Conservation (phyloP, 148 eudicot species). For the Camellia granthamiana region DNA sequence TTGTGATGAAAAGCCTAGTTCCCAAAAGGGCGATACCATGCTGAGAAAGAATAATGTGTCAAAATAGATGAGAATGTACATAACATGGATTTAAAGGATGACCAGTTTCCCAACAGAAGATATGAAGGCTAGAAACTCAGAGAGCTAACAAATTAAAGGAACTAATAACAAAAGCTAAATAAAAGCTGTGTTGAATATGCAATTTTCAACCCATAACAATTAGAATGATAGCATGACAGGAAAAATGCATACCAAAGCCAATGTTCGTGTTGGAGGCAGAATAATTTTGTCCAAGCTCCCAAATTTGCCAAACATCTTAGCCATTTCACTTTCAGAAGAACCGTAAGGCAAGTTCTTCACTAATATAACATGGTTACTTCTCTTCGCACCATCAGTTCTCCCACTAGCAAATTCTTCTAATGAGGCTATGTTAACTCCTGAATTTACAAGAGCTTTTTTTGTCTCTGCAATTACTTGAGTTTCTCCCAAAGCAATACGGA, state of each 20-base stretch:
- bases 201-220: background rate
- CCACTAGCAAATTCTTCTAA: conserved; percentile 71
- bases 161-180: background rate
- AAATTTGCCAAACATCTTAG: conserved; percentile 76
- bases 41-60: background rate
- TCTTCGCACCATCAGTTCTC: conserved; percentile 49
- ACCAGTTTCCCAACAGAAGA: background rate
- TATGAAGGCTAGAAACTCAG: background rate
- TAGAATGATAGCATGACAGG: background rate
- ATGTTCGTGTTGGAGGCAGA: conserved; percentile 83
- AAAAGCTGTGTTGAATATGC: background rate
- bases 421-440: conserved; percentile 74
- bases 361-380: conserved; percentile 85
- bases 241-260: conserved; percentile 70
- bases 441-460: conserved; percentile 76
- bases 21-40: background rate
- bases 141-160: background rate
- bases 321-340: conserved; percentile 78
- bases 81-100: background rate
- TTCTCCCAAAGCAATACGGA: conserved; percentile 87
- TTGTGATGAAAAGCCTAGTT: background rate
- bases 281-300: conserved; percentile 88
- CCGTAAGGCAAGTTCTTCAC: conserved; percentile 89
- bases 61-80: background rate
- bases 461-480: conserved; percentile 92